Evolutionary conservation across 805 yeast species (phyloP).

Genomic region (Teunomyces panamensis): DNA sequence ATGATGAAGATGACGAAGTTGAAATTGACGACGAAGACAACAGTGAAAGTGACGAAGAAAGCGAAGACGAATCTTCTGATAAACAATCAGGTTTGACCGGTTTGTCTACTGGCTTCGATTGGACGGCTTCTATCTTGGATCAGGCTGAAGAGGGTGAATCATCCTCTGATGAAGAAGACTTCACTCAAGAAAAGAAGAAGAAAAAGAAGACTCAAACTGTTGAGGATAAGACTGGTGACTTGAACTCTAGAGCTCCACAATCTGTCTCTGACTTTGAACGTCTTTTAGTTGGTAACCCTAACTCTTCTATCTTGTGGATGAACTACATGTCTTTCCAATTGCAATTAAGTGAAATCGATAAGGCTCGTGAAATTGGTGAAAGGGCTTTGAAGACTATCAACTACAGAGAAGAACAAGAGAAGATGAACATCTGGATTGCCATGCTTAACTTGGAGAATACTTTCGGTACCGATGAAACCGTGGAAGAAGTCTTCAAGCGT

Average conservation of each 20-base stretch:
- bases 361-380: conserved; percentile 89
- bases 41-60: conserved; percentile 18
- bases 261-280: conserved; percentile 91
- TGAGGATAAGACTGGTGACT: conserved; percentile 82
- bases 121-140: conserved; percentile 89
- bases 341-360: conserved; percentile 89
- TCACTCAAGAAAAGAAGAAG: conserved; percentile 49
- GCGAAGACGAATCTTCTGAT: conserved; percentile 16
- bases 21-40: conserved; percentile 18
- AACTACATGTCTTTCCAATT: conserved; percentile 97
- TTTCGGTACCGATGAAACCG: conserved; percentile 81
- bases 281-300: conserved; percentile 84
- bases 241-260: conserved; percentile 84
- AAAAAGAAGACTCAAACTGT: conserved; percentile 48
- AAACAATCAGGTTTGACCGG: conserved; percentile 43
- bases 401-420: conserved; percentile 89
- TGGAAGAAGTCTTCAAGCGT: conserved; percentile 77
- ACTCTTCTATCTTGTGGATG: conserved; percentile 94
- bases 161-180: conserved; percentile 56
- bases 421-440: conserved; percentile 94
- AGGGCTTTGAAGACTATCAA: conserved; percentile 89
- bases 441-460: conserved; percentile 88
- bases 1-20: conserved; percentile 22
- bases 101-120: conserved; percentile 86
- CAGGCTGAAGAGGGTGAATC: conserved; percentile 63